These are phyloP conservation scores for Apiospora arundinis DNA, from an alignment of 2,329 filamentous ascomycete genomes.

Conservation along the genomic window DNA sequence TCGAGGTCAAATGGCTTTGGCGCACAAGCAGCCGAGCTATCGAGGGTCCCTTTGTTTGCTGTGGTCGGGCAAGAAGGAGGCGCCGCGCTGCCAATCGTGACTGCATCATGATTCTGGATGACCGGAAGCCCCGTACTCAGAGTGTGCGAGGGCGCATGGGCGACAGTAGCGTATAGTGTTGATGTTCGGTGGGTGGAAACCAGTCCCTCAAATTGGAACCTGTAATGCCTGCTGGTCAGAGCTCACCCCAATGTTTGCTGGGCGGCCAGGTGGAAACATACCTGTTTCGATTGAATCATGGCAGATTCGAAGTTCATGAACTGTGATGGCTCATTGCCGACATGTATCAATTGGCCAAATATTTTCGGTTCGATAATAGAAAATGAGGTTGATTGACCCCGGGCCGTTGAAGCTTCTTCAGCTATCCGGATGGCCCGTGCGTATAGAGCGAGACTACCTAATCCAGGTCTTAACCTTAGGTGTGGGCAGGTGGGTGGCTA, in stretches of 20 bases:
- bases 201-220: constrained; percentile 5
- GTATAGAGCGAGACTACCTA: neutral
- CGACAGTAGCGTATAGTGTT: neutral
- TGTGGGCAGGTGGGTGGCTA: too few relatives aligned
- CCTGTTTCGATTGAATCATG: constrained; percentile 12
- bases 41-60: neutral
- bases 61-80: neutral
- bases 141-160: neutral
- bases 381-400: neutral
- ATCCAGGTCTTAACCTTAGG: too few relatives aligned
- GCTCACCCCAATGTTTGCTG: neutral
- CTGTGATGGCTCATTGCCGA: neutral
- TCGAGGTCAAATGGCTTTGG: constrained; percentile 13
- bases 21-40: constrained; percentile 5
- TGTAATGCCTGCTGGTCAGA: neutral
- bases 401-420: constrained; percentile 5
- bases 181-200: neutral
- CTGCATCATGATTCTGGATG: constrained; percentile 4
- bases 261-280: neutral
- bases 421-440: constrained; percentile 1
- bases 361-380: neutral
- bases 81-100: constrained; percentile 7
- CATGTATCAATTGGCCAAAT: neutral
- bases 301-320: neutral
- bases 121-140: neutral